These are phyloP conservation scores for Magnaporthiopsis poae DNA, from an alignment of 2,329 filamentous ascomycete species.

Conservation along the genomic window DNA sequence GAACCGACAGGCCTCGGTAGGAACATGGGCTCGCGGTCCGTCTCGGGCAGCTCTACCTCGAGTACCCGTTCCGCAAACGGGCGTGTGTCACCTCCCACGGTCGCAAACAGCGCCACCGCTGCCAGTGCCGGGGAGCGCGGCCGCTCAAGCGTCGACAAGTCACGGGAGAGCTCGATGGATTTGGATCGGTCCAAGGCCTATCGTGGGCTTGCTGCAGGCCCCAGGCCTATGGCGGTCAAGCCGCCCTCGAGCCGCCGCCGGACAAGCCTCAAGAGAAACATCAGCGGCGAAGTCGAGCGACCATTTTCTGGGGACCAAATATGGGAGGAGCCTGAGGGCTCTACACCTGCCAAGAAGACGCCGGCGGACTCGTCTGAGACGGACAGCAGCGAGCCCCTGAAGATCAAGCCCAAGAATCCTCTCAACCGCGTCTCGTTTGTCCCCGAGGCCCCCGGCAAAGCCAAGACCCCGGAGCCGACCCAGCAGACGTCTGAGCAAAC, in stretches of 20 bases:
- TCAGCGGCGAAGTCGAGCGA: slow-evolving; percentile 56
- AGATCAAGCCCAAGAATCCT: slow-evolving; percentile 54
- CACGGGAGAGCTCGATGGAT: slow-evolving; percentile 13
- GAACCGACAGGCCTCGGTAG: slow-evolving; percentile 36
- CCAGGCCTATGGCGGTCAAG: slow-evolving; percentile 19
- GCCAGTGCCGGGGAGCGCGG: slow-evolving; percentile 15
- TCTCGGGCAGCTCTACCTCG: slow-evolving; percentile 43
- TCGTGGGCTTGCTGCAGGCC: slow-evolving; percentile 27
- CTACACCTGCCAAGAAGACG: slow-evolving; percentile 20
- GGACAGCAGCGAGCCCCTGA: slow-evolving; percentile 34
- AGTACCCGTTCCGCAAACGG: slow-evolving; percentile 31
- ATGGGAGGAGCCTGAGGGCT: slow-evolving; percentile 73
- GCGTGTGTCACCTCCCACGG: not conserved
- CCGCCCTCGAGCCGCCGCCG: slow-evolving; percentile 36
- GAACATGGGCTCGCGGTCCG: slow-evolving; percentile 32
- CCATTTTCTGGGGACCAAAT: slow-evolving; percentile 71
- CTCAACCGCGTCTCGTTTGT: slow-evolving; percentile 52
- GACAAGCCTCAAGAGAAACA: slow-evolving; percentile 58
- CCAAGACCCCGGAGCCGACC: slow-evolving; percentile 7
- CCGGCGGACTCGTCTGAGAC: not conserved
- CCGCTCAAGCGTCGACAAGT: slow-evolving; percentile 24
- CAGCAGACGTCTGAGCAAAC: not conserved
- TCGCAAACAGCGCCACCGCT: slow-evolving; percentile 13
- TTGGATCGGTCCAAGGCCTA: slow-evolving; percentile 27
- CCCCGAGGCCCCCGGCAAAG: slow-evolving; percentile 28